Percentiles rank a stretch among this genome's conserved stretches.
phyloP scores from a whole-genome alignment of 176 grass and related monocot species.

The Eremochloa ophiuroides region DNA sequence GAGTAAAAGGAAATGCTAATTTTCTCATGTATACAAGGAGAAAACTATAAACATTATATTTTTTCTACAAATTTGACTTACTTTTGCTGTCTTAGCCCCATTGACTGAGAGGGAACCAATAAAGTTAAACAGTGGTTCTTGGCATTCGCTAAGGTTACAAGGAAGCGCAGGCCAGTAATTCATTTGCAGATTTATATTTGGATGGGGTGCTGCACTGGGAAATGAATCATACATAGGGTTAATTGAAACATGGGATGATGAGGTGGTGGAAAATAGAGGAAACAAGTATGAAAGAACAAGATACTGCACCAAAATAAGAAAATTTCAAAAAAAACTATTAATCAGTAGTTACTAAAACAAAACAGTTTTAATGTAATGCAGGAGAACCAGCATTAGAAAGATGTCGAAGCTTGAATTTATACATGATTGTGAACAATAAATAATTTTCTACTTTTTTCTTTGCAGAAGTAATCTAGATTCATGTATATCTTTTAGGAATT shows the following conservation, averaged over 20 bases:
- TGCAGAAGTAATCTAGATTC: not conserved
- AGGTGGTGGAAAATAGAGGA: not conserved
- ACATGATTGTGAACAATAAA: not conserved
- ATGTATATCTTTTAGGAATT: not conserved
- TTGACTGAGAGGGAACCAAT: conserved; percentile 62
- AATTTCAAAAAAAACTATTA: not conserved
- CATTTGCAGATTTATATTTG: conserved; percentile 80
- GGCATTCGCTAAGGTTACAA: conserved; percentile 62
- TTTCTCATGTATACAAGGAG: not conserved
- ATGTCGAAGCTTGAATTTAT: not conserved
- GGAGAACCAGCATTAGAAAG: not conserved
- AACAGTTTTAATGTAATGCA: not conserved
- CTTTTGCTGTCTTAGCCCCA: conserved; percentile 74
- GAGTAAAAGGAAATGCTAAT: not conserved
- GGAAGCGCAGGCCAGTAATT: conserved; percentile 73
- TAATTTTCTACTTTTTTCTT: not conserved
- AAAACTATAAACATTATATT: not conserved
- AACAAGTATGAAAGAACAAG: not conserved
- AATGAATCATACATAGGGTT: conserved; percentile 31
- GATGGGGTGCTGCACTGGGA: conserved; percentile 69
- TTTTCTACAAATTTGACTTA: conserved; percentile 21
- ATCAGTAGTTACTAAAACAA: not conserved
- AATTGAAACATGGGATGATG: conserved; percentile 12
- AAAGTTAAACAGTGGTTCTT: conserved; percentile 69
- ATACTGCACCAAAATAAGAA: not conserved